Evolutionary conservation across 495 filamentous ascomycete genomes (phyloP).

Genomic region (Choiromyces venosus): DNA sequence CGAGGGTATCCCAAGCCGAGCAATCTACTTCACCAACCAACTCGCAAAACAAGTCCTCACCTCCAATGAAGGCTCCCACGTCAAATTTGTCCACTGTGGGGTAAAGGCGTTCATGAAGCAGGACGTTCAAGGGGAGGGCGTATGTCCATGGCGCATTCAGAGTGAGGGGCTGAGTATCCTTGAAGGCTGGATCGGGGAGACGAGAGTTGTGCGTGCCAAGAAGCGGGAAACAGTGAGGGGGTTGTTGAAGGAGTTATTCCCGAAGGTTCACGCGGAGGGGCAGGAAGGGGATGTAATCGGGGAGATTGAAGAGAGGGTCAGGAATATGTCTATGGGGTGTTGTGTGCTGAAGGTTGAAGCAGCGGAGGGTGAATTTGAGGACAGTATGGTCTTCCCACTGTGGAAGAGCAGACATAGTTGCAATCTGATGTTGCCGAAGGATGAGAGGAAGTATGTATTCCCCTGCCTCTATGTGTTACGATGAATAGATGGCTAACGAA

Average conservation of each 20-base stretch:
- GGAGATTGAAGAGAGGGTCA: constrained; percentile 81
- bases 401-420: constrained; percentile 82
- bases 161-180: constrained; percentile 82
- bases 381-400: constrained; percentile 78
- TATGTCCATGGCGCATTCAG: constrained; percentile 92
- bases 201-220: constrained; percentile 65
- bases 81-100: constrained; percentile 94
- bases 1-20: constrained; percentile 69
- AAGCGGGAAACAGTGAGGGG: constrained; percentile 69
- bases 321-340: constrained; percentile 79
- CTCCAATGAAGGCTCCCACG: constrained; percentile 75
- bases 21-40: constrained; percentile 91
- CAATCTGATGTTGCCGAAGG: constrained; percentile 96
- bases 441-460: constrained; percentile 60
- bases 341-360: constrained; percentile 74
- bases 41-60: constrained; percentile 74
- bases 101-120: constrained; percentile 99
- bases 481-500: background rate
- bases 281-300: constrained; percentile 72
- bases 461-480: background rate
- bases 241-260: constrained; percentile 91
- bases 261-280: constrained; percentile 82
- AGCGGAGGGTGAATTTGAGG: constrained; percentile 64
- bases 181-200: constrained; percentile 77
- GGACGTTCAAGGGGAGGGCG: constrained; percentile 74